Evolutionary conservation across 805 yeast species (phyloP).

Genomic region (Schwanniomyces occidentalis): DNA sequence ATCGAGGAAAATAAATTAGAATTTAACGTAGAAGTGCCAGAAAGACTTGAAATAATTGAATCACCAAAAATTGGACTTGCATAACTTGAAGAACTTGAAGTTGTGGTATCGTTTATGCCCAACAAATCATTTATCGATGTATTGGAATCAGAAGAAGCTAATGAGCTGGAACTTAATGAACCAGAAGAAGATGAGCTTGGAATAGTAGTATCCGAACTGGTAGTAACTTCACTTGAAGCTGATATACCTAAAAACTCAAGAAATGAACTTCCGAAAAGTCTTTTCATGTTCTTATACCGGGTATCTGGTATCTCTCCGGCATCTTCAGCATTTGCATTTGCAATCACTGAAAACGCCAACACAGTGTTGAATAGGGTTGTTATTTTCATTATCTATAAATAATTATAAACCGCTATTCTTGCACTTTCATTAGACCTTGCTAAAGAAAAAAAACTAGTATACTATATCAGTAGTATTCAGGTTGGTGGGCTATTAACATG

Average conservation of each 20-base stretch:
- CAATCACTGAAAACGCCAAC: constrained; percentile 25
- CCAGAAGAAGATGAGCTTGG: constrained; percentile 2
- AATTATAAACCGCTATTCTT: constrained; percentile 3
- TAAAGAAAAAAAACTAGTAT: constrained; percentile 2
- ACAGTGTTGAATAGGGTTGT: constrained; percentile 22
- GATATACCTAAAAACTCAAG: constrained; percentile 7
- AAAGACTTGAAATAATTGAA: constrained; percentile 4
- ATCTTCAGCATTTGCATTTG: constrained; percentile 14
- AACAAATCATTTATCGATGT: neutral
- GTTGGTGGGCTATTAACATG: constrained; percentile 3
- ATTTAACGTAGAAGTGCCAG: constrained; percentile 1
- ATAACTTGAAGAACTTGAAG: constrained; percentile 1
- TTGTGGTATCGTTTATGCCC: neutral
- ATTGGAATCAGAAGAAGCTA: no score
- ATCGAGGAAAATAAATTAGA: constrained; percentile 1
- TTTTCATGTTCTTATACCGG: constrained; percentile 13
- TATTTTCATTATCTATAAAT: constrained; percentile 20
- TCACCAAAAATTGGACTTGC: neutral
- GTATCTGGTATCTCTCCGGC: constrained; percentile 5
- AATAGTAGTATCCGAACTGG: constrained; percentile 2
- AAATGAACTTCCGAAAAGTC: constrained; percentile 9
- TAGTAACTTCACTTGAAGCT: neutral
- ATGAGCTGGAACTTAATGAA: no score
- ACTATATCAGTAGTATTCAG: constrained; percentile 1
- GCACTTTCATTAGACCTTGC: constrained; percentile 9